Percentiles rank a stretch among this genome's conserved stretches.
Conservation (phyloP, 192 early-diverging fungal genomes). For the Coemansia sp. region DNA sequence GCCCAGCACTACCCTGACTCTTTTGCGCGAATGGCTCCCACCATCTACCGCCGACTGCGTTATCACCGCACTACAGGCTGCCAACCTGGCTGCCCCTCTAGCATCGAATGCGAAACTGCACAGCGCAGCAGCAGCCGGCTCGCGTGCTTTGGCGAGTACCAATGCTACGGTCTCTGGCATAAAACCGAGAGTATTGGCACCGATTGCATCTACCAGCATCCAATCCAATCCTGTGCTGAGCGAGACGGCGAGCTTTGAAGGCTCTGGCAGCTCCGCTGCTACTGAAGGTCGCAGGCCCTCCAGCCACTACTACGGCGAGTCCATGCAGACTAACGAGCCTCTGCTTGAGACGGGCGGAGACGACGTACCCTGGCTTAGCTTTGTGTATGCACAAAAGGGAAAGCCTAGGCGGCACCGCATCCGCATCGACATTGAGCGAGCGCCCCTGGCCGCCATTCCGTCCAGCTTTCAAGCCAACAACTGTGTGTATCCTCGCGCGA, state of each 20-base stretch:
- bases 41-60: constrained; percentile 41
- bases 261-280: no score
- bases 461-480: constrained; percentile 67
- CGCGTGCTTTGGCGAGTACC: neutral
- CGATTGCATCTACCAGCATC: neutral
- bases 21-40: constrained; percentile 40
- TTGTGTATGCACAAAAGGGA: constrained; percentile 59
- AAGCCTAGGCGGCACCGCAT: constrained; percentile 59
- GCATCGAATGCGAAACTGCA: neutral
- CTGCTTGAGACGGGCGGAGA: constrained; percentile 23
- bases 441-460: constrained; percentile 42
- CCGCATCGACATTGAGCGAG: constrained; percentile 69
- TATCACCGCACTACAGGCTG: constrained; percentile 40
- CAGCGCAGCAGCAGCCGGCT: neutral
- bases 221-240: neutral
- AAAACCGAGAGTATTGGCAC: neutral
- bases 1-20: constrained; percentile 14
- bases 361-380: constrained; percentile 37
- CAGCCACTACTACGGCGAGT: neutral
- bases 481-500: constrained; percentile 83
- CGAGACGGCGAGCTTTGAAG: neutral
- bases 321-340: constrained; percentile 14
- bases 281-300: neutral
- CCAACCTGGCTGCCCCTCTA: constrained; percentile 11
- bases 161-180: neutral